Base-by-base conservation (phyloP, 805 yeast species). In the Candida orba region DNA sequence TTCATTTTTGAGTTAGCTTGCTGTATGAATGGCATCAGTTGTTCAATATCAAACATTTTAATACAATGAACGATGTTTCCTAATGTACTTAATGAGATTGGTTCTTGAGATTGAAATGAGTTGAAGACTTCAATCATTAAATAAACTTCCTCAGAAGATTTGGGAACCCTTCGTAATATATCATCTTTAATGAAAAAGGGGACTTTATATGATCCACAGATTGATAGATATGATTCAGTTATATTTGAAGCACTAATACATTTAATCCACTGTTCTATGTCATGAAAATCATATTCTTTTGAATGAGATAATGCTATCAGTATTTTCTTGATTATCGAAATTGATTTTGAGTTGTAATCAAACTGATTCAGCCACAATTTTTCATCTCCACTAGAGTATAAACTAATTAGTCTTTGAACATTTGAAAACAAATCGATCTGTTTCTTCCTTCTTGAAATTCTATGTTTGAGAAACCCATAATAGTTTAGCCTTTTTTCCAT, bases 151-250 rank as follows among this genome's bases (percentile, higher is more conserved):
- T 42, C 40, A 8, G 35, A 46, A 2, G 57, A 51, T 12, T 30
- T 43, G 4, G 58, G 53, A 1, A 69, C 59, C 37, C 78, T 57
- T 1, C 58, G 47, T 2, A 71, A 50, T 5, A 72, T 52, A 45
- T 73, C 75, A 1, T 62, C 55, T 1, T 62, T 38, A 1, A 73
- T 60, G 52, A 66, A 69, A 1, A 65, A 51, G 0, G 78, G 78
- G 14, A 71, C 58, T 3, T 54, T 48, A 2, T 56, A 42, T 9
- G 57, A 45, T 15, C 63, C 59, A 0, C 62, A 39, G 9, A 73
- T 51, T 2, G 63, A 46, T 3, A 46, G 33, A 44, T 74, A 70
- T 4, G 72, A 64, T 2, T 52, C 54, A 7, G 57, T 48, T 10
- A 72, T 57, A 34, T 49, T 53, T 1, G 62, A 49, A 0, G 75